Evolutionary conservation across 2,329 filamentous ascomycete genomes (phyloP).

Genomic region (Aspergillus sp.): DNA sequence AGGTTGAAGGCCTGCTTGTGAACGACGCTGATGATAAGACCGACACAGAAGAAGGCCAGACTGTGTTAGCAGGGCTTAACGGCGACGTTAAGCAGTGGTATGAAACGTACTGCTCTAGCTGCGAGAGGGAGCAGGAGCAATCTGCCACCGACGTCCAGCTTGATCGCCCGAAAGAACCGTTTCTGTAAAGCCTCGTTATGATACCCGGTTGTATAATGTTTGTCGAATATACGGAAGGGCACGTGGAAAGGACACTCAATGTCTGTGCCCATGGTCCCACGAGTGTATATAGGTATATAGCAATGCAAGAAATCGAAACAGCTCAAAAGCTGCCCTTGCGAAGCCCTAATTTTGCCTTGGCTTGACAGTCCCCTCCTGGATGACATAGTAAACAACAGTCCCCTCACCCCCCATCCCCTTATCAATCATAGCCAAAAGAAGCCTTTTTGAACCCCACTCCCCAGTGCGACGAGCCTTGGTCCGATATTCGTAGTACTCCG

Average conservation of each 20-base stretch:
- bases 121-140: slow-evolving; percentile 46
- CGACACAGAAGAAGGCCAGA: slow-evolving; percentile 22
- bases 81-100: slow-evolving; percentile 57
- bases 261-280: background rate
- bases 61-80: slow-evolving; percentile 34
- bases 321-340: background rate
- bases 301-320: background rate
- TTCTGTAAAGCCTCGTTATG: slow-evolving; percentile 23
- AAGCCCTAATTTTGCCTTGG: slow-evolving; percentile 58
- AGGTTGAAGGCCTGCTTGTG: slow-evolving; percentile 53
- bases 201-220: slow-evolving; percentile 30
- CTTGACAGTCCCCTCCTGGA: slow-evolving; percentile 65
- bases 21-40: slow-evolving; percentile 22
- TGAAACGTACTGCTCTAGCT: slow-evolving; percentile 63
- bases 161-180: slow-evolving; percentile 7
- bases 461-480: slow-evolving; percentile 25
- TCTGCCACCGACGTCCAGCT: slow-evolving; percentile 23
- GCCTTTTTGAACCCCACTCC: slow-evolving; percentile 52
- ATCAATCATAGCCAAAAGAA: slow-evolving; percentile 59
- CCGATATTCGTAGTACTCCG: slow-evolving; percentile 32
- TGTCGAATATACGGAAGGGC: slow-evolving; percentile 8
- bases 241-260: slow-evolving; percentile 2
- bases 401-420: slow-evolving; percentile 53
- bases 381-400: slow-evolving; percentile 65
- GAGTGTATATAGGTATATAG: slow-evolving; percentile 11